Evolutionary conservation across 169 alveolate genomes (phyloP), one percentile per base, ranked within the genome.

Genomic region (Plasmodium adleri): DNA sequence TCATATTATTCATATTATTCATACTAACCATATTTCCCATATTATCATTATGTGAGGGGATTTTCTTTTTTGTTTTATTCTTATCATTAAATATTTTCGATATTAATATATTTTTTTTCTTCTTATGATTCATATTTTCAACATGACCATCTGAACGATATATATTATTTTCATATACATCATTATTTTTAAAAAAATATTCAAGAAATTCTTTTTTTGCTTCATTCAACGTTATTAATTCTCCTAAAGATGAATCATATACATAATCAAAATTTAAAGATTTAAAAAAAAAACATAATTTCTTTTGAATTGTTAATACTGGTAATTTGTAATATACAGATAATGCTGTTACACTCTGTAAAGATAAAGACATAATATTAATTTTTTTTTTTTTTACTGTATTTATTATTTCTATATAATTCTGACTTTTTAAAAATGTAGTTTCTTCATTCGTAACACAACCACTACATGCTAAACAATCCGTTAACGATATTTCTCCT

Each of bases 391-490:
- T 78, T n/a, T 58, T 78, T 50, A 66, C 15, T 52, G 24, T 26
- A 60, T 83, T 88, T 88, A 93, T 62, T 75, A 95, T 95, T 72
- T 96, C 95, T 15, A 95, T 93, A 20, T 94, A 72, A 66, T 96
- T 94, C 58, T 95, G 97, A 74, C 95, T 88, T 74, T 94, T 91
- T 43, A 95, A 92, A 62, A 97, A 85, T 45, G 95, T 95, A 12
- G 98, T 88, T 91, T 97, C 99, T 20, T 97, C 97, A 28, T 98
- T 94, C 4, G 99, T 97, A 17, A 97, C 97, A 87, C 99, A 97
- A 5, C 99, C 99, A 74, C 96, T 96, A 75, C 99, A 97, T 10
- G 99, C 97, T 60, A 97, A 87, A 66, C 99, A 97, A 80, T 97
- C 99, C 39, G 95, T 78, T 24, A 96, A 91, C 28, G 89, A 78